These are phyloP conservation scores for Plasmodium chabaudi DNA, from an alignment of 169 alveolate species.

Conservation along the genomic window DNA sequence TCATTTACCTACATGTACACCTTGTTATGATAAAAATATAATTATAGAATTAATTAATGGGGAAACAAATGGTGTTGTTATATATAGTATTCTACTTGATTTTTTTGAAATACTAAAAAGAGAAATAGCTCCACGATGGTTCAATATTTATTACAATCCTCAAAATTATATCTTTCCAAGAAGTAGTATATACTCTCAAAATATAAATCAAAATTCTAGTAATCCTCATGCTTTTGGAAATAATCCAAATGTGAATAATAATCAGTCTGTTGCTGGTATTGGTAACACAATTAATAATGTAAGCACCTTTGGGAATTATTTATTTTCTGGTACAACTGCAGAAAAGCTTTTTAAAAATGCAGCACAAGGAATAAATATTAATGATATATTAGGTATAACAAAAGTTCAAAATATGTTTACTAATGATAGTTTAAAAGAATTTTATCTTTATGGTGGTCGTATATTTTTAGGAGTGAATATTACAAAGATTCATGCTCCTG, in stretches of 20 bases:
- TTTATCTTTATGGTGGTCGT: constrained; percentile 81
- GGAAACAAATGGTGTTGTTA: constrained; percentile 80
- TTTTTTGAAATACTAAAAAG: constrained; percentile 82
- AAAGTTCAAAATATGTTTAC: constrained; percentile 78
- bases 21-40: constrained; percentile 82
- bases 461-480: constrained; percentile 76
- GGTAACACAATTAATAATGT: constrained; percentile 2
- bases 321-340: constrained; percentile 44
- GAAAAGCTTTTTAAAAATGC: constrained; percentile 72
- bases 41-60: constrained; percentile 84
- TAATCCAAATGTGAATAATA: background rate
- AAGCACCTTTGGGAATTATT: constrained; percentile 47
- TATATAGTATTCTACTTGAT: constrained; percentile 81
- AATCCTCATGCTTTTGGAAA: background rate
- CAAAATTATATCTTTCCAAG: constrained; percentile 78
- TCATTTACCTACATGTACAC: constrained; percentile 86
- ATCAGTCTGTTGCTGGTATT: background rate
- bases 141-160: constrained; percentile 86
- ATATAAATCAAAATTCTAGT: background rate
- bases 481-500: constrained; percentile 80
- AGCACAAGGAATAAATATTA: constrained; percentile 64
- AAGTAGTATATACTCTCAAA: constrained; percentile 59
- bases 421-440: constrained; percentile 76
- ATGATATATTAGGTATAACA: constrained; percentile 68
- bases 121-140: constrained; percentile 84